Percentiles rank a stretch among this genome's conserved stretches.
Conservation (phyloP, 73 alveolate genomes). For the Blepharisma japonicum region DNA sequence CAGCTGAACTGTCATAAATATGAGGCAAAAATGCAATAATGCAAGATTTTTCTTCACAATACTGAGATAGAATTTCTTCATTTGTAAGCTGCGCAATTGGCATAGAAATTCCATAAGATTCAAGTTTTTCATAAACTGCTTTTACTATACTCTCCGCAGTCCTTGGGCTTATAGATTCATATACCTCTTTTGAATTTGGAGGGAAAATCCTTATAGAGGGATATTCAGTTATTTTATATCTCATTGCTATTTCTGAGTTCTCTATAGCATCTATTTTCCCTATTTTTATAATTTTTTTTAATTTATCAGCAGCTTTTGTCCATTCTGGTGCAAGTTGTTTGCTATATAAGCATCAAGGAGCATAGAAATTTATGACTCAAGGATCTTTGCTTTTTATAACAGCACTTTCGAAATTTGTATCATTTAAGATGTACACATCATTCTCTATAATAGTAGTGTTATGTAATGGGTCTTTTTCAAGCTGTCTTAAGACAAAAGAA, state of each 20-base stretch:
- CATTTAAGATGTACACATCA: conserved; percentile 81
- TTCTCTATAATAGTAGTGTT: conserved; percentile 50
- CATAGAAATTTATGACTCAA: conserved; percentile 88
- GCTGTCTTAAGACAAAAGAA: conserved; percentile 70
- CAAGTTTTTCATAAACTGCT: conserved; percentile 57
- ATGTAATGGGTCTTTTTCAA: conserved; percentile 48
- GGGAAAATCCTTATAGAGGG: conserved; percentile 90
- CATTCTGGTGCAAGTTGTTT: conserved; percentile 92
- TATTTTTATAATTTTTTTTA: conserved; percentile 79
- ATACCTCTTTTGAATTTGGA: conserved; percentile 41
- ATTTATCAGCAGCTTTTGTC: conserved; percentile 81
- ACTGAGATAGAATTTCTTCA: conserved; percentile 40
- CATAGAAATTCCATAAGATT: conserved; percentile 31
- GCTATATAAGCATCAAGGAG: conserved; percentile 95
- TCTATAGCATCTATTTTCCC: conserved; percentile 94
- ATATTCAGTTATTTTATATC: conserved; percentile 75
- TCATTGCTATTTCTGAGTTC: conserved; percentile 66
- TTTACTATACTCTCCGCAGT: conserved; percentile 55
- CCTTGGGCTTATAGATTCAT: conserved; percentile 60
- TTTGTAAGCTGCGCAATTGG: conserved; percentile 43
- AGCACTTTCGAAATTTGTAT: conserved; percentile 69
- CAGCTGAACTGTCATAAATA: conserved; percentile 81
- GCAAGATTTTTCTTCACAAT: conserved; percentile 68
- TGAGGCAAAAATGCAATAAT: conserved; percentile 85
- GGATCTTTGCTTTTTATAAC: conserved; percentile 72